These are phyloP conservation scores for Colletotrichum musae DNA, from an alignment of 2,329 filamentous ascomycete genomes.

Conservation along the genomic window DNA sequence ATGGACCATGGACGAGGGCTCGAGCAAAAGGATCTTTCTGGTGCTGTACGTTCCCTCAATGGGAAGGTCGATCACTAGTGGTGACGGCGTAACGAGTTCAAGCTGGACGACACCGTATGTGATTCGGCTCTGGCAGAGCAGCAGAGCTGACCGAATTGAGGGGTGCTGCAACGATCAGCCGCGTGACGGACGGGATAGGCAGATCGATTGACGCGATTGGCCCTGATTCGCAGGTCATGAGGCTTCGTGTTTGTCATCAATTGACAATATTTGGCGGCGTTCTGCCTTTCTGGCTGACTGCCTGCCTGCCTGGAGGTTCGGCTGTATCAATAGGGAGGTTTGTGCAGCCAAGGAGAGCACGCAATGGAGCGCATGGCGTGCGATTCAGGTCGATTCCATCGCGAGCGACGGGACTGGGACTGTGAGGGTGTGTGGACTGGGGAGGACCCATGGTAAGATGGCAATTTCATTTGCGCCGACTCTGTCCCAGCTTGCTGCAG, in stretches of 20 bases:
- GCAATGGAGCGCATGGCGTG: constrained; percentile 4
- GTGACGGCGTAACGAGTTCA: constrained; percentile 8
- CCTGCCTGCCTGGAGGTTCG: neutral
- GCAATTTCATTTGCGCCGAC: constrained; percentile 10
- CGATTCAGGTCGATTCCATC: constrained; percentile 3
- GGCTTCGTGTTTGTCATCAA: constrained; percentile 20
- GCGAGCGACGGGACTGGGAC: neutral
- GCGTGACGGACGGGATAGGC: constrained; percentile 13
- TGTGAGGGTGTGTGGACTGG: neutral
- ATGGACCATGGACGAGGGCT: constrained; percentile 16
- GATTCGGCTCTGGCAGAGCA: constrained; percentile 3
- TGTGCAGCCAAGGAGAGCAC: constrained; percentile 12
- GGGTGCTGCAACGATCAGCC: constrained; percentile 18
- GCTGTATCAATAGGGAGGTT: neutral
- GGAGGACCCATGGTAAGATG: neutral
- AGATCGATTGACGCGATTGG: constrained; percentile 14
- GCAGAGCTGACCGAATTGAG: constrained; percentile 7
- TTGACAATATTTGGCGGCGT: neutral
- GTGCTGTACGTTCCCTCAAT: constrained; percentile 19
- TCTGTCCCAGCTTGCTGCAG: constrained; percentile 7
- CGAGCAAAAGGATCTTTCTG: constrained; percentile 28
- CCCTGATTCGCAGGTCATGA: constrained; percentile 23
- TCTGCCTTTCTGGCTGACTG: neutral
- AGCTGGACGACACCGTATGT: constrained; percentile 4
- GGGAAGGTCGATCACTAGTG: constrained; percentile 29